Evolutionary conservation across 441 rosid species (phyloP).

Genomic region (Brassica hybrid): DNA sequence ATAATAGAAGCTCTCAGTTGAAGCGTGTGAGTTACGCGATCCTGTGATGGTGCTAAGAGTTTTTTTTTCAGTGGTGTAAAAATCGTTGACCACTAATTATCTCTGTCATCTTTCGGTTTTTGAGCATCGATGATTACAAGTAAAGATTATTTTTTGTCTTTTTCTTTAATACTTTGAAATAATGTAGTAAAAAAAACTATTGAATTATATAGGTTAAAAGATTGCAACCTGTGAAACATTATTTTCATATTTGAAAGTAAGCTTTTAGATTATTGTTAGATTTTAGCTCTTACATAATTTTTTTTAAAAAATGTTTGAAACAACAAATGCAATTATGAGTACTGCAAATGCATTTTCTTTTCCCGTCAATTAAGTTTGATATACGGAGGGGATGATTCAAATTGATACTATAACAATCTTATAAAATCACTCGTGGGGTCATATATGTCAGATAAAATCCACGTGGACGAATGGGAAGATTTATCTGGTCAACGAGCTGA

Average conservation of each 20-base stretch:
- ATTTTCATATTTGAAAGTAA: neutral
- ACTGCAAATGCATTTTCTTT: neutral
- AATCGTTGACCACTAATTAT: slow-evolving; percentile 48
- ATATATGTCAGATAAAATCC: slow-evolving; percentile 18
- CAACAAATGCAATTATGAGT: neutral
- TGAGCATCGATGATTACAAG: slow-evolving; percentile 34
- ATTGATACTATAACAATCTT: slow-evolving; percentile 16
- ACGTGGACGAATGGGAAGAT: slow-evolving; percentile 47
- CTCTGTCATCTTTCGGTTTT: slow-evolving; percentile 42
- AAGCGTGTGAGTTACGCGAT: slow-evolving; percentile 10
- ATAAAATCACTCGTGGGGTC: slow-evolving; percentile 42
- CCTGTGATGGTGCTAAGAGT: neutral
- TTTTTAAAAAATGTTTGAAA: neutral
- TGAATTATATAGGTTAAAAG: neutral
- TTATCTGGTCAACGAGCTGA: slow-evolving; percentile 46
- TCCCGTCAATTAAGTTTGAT: neutral
- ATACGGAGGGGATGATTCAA: slow-evolving; percentile 18
- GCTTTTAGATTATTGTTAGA: neutral
- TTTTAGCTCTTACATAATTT: neutral
- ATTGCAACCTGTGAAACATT: neutral
- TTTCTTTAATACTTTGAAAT: neutral
- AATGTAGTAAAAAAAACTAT: neutral
- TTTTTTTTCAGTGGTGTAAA: slow-evolving; percentile 3
- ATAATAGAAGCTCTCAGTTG: neutral
- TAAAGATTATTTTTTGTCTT: neutral